Percentiles rank a stretch among this genome's conserved stretches.
Evolutionary conservation across 208 protist species (phyloP).

Genomic region (Leishmania lainsoni): DNA sequence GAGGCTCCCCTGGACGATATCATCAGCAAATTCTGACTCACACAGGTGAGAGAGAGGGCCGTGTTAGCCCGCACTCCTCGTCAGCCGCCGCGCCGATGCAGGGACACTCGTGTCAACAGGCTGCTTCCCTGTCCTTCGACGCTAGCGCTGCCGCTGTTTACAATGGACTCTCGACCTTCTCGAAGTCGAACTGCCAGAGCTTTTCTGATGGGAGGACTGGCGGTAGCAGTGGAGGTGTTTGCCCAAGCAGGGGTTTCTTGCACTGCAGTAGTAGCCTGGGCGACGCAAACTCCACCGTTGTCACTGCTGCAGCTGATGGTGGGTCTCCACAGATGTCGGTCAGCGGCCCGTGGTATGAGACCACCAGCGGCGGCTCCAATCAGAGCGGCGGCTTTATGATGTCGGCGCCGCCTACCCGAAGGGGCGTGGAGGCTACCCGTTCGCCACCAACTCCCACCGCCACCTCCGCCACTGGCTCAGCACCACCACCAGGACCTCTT

Average conservation of each 20-base stretch:
- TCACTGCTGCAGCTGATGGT: background rate
- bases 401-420: background rate
- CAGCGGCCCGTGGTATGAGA: background rate
- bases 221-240: background rate
- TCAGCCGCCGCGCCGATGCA: background rate
- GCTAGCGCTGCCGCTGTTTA: background rate
- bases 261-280: background rate
- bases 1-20: background rate
- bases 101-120: background rate
- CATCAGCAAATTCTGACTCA: background rate
- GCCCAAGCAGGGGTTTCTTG: background rate
- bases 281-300: background rate
- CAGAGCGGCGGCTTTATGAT: background rate
- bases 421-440: background rate
- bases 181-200: background rate
- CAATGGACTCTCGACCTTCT: background rate
- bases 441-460: background rate
- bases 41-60: background rate
- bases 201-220: background rate
- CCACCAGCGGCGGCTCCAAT: background rate
- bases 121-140: conserved; percentile 1
- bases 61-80: background rate
- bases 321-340: background rate
- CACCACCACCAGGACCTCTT: background rate
- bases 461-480: background rate